Conservation (phyloP, 768 basidiomycete genomes). For the Mycena metata region DNA sequence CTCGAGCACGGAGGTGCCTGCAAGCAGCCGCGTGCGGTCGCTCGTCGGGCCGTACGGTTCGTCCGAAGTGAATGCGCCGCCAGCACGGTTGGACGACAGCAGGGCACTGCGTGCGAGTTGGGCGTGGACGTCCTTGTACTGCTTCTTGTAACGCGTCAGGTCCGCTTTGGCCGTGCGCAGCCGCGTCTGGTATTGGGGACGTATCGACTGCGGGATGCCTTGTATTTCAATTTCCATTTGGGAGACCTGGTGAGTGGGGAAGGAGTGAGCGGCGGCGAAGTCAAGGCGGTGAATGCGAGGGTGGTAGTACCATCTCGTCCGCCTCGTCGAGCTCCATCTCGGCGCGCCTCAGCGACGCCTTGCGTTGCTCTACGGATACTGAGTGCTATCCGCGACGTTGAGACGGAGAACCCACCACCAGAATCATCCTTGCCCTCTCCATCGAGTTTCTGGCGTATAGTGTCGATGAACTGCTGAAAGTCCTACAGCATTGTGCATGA, state of each 20-base stretch:
- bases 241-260: slow-evolving; percentile 72
- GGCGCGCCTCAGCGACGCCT: slow-evolving; percentile 82
- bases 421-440: slow-evolving; percentile 73
- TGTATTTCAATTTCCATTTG: slow-evolving; percentile 99
- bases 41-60: slow-evolving; percentile 81
- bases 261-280: slow-evolving; percentile 2
- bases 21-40: slow-evolving; percentile 84
- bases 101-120: slow-evolving; percentile 83
- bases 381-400: slow-evolving; percentile 19
- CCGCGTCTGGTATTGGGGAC: slow-evolving; percentile 80
- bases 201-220: slow-evolving; percentile 89
- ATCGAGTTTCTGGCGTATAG: slow-evolving; percentile 83
- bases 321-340: slow-evolving; percentile 99
- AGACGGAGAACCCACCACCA: slow-evolving; percentile 67
- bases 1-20: slow-evolving; percentile 82
- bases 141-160: slow-evolving; percentile 84
- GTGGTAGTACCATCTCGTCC: slow-evolving; percentile 86
- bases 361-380: slow-evolving; percentile 75
- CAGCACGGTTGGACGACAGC: slow-evolving; percentile 62
- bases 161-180: slow-evolving; percentile 82
- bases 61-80: slow-evolving; percentile 67
- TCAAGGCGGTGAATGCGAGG: not conserved
- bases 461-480: slow-evolving; percentile 84
- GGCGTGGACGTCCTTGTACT: slow-evolving; percentile 78
- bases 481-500: slow-evolving; percentile 58